Evolutionary conservation across 139 green algal species (phyloP).

Genomic region (Parachlorella kessleri): DNA sequence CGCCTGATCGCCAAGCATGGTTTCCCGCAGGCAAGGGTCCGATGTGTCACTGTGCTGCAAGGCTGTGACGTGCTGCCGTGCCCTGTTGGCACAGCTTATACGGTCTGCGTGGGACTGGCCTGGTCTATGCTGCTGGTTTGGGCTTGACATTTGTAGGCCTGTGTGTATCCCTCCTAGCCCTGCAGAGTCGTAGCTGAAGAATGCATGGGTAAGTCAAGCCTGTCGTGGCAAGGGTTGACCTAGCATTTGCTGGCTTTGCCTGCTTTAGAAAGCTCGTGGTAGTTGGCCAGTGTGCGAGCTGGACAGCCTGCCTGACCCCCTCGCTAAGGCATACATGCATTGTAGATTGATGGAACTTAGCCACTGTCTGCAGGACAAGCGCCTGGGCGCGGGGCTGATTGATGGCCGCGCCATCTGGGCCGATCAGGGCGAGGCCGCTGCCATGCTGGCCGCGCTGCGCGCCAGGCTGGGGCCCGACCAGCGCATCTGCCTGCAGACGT

Average conservation of each 20-base stretch:
- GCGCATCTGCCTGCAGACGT: constrained; percentile 53
- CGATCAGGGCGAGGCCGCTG: constrained; percentile 50
- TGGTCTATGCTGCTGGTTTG: too few relatives aligned
- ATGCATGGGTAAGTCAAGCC: too few relatives aligned
- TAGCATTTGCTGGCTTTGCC: not conserved
- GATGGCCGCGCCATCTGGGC: constrained; percentile 84
- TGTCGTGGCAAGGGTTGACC: not conserved
- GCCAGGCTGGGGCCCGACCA: constrained; percentile 32
- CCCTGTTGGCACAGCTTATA: too few relatives aligned
- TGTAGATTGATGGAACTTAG: not conserved
- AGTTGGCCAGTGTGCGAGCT: too few relatives aligned
- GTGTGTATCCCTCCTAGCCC: too few relatives aligned
- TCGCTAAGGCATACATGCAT: too few relatives aligned
- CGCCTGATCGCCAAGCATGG: constrained; percentile 69
- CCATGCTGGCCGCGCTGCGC: constrained; percentile 46
- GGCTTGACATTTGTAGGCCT: too few relatives aligned
- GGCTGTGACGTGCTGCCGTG: too few relatives aligned
- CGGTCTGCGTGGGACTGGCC: too few relatives aligned
- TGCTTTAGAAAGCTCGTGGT: not conserved
- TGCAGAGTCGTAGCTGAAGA: too few relatives aligned
- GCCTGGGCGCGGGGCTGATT: constrained; percentile 81
- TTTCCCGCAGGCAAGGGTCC: constrained; percentile 45
- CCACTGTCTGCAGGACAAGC: constrained; percentile 77
- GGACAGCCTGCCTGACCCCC: too few relatives aligned
- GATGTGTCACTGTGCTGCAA: too few relatives aligned